These are phyloP conservation scores for Neurospora africana DNA, from an alignment of 495 filamentous ascomycete species.

Conservation along the genomic window DNA sequence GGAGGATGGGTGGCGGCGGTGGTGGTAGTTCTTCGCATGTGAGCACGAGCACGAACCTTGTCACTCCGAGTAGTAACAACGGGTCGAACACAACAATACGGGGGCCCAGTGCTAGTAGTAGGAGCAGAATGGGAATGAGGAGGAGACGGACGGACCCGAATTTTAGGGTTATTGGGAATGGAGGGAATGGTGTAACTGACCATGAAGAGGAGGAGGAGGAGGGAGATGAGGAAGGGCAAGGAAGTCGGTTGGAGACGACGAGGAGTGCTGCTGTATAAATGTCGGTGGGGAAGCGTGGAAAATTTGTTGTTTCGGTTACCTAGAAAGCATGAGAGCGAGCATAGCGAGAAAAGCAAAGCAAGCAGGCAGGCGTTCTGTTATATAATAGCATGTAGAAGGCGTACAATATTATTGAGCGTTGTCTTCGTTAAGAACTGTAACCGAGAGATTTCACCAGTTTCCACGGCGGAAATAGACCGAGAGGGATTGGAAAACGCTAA, in stretches of 20 bases:
- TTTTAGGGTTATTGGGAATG: not conserved
- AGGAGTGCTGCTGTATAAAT: not conserved
- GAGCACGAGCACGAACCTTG: not conserved
- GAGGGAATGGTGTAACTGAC: not conserved
- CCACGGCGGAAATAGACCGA: not conserved
- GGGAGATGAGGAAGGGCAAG: not conserved
- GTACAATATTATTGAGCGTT: not conserved
- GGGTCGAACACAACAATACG: not conserved
- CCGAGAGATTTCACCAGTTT: not conserved
- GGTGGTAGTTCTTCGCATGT: not conserved
- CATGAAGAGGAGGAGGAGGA: not conserved
- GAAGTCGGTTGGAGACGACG: not conserved
- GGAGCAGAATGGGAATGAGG: not conserved
- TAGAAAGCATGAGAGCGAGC: not conserved
- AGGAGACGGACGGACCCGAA: not conserved
- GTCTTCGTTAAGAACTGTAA: not conserved
- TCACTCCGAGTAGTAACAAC: not conserved
- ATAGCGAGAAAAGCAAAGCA: not conserved
- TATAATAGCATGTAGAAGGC: not conserved
- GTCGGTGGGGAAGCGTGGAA: not conserved
- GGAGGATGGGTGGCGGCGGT: not conserved
- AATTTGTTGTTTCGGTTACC: not conserved
- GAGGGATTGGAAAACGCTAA: not conserved
- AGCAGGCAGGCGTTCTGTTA: not conserved
- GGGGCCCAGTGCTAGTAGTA: not conserved